A percentile compares a stretch with the other conserved stretches of the same genome.
phyloP scores from a whole-genome alignment of 2,329 filamentous ascomycete species.

The Hirsutella minnesotensis region DNA sequence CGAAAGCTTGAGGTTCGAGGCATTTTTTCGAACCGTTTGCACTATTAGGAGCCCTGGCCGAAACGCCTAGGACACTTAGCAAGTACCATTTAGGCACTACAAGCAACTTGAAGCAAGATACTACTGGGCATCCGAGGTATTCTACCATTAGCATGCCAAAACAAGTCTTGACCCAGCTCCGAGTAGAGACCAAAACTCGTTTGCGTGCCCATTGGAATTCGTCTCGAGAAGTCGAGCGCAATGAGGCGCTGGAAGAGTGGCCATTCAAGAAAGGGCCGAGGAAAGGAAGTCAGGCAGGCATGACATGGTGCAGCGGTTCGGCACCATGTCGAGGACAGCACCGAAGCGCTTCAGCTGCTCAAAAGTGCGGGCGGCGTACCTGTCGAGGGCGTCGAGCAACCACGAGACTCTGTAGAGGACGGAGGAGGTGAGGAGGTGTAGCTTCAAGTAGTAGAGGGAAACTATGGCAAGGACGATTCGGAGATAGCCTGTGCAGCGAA shows the following conservation, averaged over 20 bases:
- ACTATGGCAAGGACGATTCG: conserved; percentile 74
- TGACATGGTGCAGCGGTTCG: conserved; percentile 90
- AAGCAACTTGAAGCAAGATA: no score
- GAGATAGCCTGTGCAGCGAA: conserved; percentile 51
- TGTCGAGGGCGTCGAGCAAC: conserved; percentile 88
- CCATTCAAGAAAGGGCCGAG: conserved; percentile 87
- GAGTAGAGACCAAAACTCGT: no score
- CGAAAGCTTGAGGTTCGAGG: no score
- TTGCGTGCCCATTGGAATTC: no score
- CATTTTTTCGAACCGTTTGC: no score
- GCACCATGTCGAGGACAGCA: conserved; percentile 97
- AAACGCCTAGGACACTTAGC: no score
- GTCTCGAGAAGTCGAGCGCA: conserved; percentile 79
- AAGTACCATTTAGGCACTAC: no score
- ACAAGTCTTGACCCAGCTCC: no score
- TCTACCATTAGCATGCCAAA: no score
- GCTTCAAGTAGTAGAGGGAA: conserved; percentile 97
- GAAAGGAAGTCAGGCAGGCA: conserved; percentile 91
- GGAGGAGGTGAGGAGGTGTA: conserved; percentile 92
- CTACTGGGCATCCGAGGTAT: no score
- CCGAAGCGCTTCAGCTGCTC: conserved; percentile 93
- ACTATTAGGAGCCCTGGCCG: no score
- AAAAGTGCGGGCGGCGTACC: conserved; percentile 68
- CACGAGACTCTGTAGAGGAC: conserved; percentile 88
- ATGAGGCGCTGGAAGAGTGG: conserved; percentile 90